A percentile compares a stretch with the other conserved stretches of the same genome.
phyloP scores from a whole-genome alignment of 2,329 filamentous ascomycete genomes.

The Emergomyces africanus region DNA sequence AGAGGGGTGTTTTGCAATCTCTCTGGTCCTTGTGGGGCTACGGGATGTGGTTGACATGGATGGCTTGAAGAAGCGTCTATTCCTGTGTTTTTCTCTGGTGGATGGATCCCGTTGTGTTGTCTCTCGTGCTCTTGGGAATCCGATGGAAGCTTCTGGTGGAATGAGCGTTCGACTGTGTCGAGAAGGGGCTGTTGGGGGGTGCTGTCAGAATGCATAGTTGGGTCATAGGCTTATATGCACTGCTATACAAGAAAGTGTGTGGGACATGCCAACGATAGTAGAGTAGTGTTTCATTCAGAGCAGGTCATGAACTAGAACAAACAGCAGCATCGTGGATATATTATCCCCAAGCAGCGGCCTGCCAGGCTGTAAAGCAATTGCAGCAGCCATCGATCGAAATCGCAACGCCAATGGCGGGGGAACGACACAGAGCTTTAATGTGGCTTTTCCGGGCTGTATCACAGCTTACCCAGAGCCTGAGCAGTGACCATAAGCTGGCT shows the following conservation, averaged over 20 bases:
- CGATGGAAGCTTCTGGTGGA: not conserved
- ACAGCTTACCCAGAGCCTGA: not conserved
- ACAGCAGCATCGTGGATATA: not conserved
- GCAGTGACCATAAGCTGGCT: too few relatives aligned
- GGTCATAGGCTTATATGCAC: not conserved
- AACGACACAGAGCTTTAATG: not conserved
- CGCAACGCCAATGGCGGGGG: not conserved
- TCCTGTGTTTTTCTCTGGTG: not conserved
- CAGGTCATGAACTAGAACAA: not conserved
- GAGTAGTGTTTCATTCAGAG: not conserved
- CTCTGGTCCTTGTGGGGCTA: not conserved
- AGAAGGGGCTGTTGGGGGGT: not conserved
- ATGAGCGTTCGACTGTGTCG: not conserved
- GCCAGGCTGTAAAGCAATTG: not conserved
- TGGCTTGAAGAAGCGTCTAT: not conserved
- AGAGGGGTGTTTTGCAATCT: not conserved
- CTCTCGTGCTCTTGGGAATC: not conserved
- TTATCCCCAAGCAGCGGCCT: not conserved
- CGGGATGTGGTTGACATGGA: not conserved
- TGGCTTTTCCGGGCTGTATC: not conserved
- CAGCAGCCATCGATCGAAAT: not conserved
- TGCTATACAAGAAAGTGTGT: not conserved
- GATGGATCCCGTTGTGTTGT: not conserved
- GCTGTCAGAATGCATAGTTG: not conserved
- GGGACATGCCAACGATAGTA: not conserved